Conservation (phyloP, 2,329 filamentous ascomycete genomes). For the Didymella pomorum region DNA sequence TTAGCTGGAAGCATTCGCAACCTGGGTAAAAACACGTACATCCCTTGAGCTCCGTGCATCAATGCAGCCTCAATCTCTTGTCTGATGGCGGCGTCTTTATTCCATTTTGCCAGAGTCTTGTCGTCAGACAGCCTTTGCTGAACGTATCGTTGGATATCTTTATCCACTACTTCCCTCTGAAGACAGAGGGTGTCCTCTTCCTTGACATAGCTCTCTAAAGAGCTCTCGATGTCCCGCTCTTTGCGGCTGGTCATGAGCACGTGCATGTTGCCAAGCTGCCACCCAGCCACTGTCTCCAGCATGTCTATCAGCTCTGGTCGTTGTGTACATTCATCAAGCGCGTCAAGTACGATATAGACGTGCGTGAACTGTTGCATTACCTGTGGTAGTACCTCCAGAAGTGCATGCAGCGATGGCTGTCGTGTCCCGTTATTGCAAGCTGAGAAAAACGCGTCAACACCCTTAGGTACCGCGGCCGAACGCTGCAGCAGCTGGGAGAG, state of each 20-base stretch:
- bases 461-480: slow-evolving; percentile 15
- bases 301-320: slow-evolving; percentile 34
- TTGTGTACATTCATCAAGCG: slow-evolving; percentile 40
- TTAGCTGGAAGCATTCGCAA: slow-evolving; percentile 12
- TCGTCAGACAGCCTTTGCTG: slow-evolving; percentile 47
- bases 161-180: slow-evolving; percentile 36
- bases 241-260: slow-evolving; percentile 40
- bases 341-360: slow-evolving; percentile 36
- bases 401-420: slow-evolving; percentile 30
- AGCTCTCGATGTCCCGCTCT: slow-evolving; percentile 40
- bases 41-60: slow-evolving; percentile 34
- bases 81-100: slow-evolving; percentile 32
- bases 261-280: slow-evolving; percentile 35
- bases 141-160: slow-evolving; percentile 42
- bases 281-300: slow-evolving; percentile 29
- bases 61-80: slow-evolving; percentile 45
- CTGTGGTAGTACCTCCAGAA: slow-evolving; percentile 31
- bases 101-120: slow-evolving; percentile 35
- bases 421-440: slow-evolving; percentile 30
- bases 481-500: slow-evolving; percentile 46
- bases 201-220: slow-evolving; percentile 25
- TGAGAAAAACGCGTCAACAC: slow-evolving; percentile 38
- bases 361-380: slow-evolving; percentile 37
- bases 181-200: slow-evolving; percentile 29
- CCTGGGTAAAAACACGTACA: slow-evolving; percentile 28